Percentiles rank a stretch among this genome's conserved stretches.
phyloP scores from a whole-genome alignment of 306 rosid species.

The Prunus dulcis region DNA sequence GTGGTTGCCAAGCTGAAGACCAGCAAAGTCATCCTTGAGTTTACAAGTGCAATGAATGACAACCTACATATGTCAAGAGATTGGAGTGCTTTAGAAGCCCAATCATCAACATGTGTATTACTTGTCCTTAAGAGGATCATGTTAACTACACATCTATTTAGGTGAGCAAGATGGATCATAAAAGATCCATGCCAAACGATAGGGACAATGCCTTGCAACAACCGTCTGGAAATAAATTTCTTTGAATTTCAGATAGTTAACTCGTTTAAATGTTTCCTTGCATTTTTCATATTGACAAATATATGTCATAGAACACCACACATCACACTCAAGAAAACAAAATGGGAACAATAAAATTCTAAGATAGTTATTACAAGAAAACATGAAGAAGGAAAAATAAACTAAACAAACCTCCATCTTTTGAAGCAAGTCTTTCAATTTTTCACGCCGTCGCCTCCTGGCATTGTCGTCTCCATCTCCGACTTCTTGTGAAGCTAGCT shows the following conservation, averaged over 20 bases:
- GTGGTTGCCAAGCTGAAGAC: background rate
- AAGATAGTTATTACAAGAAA: background rate
- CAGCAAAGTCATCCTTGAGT: background rate
- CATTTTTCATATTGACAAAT: background rate
- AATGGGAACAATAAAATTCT: background rate
- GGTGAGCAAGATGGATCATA: background rate
- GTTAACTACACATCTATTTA: background rate
- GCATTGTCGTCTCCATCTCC: conserved; percentile 92
- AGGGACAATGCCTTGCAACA: background rate
- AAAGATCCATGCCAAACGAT: background rate
- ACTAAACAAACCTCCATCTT: conserved; percentile 64
- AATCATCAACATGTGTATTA: background rate
- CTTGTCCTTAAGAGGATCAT: background rate
- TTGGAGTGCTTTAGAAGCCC: background rate
- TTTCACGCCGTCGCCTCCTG: conserved; percentile 77
- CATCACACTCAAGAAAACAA: background rate
- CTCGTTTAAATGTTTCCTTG: background rate
- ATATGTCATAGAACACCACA: background rate
- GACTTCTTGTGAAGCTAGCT: conserved; percentile 76
- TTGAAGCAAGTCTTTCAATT: conserved; percentile 82
- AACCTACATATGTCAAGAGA: background rate
- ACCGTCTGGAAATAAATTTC: background rate
- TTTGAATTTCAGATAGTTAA: background rate
- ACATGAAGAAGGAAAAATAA: background rate
- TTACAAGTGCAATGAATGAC: background rate